Evolutionary conservation across 345 rosid genomes (phyloP).

Genomic region (Hibiscus syriacus): DNA sequence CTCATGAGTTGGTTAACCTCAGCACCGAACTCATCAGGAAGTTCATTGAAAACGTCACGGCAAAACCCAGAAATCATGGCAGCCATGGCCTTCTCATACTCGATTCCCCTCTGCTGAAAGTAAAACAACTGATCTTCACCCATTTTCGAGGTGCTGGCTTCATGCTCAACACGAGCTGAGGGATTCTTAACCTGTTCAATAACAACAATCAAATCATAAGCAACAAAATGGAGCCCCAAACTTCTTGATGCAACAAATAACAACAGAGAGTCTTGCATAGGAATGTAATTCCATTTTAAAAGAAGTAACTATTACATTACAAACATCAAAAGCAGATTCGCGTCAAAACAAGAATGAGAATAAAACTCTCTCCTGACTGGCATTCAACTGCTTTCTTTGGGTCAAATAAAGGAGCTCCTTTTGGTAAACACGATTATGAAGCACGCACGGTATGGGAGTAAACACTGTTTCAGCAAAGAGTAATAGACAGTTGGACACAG

Average conservation of each 20-base stretch:
- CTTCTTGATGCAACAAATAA: not conserved
- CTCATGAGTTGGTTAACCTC: constrained; percentile 94
- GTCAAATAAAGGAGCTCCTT: not conserved
- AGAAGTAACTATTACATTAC: not conserved
- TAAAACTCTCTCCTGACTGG: not conserved
- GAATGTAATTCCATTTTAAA: constrained; percentile 29
- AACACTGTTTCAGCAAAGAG: not conserved
- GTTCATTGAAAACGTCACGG: constrained; percentile 79
- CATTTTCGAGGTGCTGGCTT: constrained; percentile 93
- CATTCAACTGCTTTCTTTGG: not conserved
- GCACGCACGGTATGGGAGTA: not conserved
- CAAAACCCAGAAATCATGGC: constrained; percentile 93
- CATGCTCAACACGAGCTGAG: constrained; percentile 79
- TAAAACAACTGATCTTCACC: constrained; percentile 93
- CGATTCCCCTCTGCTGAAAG: constrained; percentile 96
- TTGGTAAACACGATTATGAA: constrained; percentile 15
- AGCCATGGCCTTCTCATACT: constrained; percentile 94
- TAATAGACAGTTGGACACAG: not conserved
- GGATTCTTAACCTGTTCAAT: constrained; percentile 71
- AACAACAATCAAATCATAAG: not conserved
- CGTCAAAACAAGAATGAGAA: not conserved
- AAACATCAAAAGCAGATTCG: not conserved
- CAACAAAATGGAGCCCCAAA: not conserved
- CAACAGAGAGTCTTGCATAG: not conserved
- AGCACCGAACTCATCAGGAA: constrained; percentile 85